These are phyloP conservation scores for Metschnikowia shivogae DNA, from an alignment of 805 yeast genomes.

Conservation along the genomic window DNA sequence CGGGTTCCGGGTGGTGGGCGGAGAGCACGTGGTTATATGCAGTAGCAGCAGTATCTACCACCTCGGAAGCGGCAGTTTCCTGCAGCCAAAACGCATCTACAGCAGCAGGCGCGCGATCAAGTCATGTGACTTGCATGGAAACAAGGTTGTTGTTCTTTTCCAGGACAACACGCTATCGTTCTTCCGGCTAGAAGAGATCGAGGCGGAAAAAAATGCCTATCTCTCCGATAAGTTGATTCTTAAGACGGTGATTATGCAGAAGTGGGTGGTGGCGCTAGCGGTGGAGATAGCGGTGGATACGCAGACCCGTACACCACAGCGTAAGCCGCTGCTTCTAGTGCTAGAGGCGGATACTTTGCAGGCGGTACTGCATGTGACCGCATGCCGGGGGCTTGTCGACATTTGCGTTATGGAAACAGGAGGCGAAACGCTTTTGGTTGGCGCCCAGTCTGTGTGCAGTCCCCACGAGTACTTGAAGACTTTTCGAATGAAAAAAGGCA, in stretches of 20 bases:
- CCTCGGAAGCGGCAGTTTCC: neutral
- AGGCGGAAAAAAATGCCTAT: neutral
- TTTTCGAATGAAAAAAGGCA: slow-evolving; percentile 4
- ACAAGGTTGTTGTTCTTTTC: slow-evolving; percentile 5
- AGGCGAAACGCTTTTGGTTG: slow-evolving; percentile 5
- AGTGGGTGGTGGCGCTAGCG: slow-evolving; percentile 7
- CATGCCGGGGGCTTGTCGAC: slow-evolving; percentile 2
- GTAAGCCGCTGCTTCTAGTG: slow-evolving; percentile 4
- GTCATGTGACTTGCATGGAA: neutral
- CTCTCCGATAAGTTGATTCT: slow-evolving; percentile 6
- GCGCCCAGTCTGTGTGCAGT: slow-evolving; percentile 2
- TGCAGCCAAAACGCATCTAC: slow-evolving; percentile 1
- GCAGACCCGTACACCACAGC: slow-evolving; percentile 3
- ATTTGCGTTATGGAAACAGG: slow-evolving; percentile 4
- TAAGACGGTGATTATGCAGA: slow-evolving; percentile 1
- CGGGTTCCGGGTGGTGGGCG: neutral
- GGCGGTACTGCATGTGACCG: neutral
- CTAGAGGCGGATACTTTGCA: slow-evolving; percentile 6
- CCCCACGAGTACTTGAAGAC: slow-evolving; percentile 1
- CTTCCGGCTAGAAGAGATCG: neutral
- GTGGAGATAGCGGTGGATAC: slow-evolving; percentile 1
- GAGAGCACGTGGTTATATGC: neutral
- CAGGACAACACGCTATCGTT: slow-evolving; percentile 4
- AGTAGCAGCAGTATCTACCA: neutral
- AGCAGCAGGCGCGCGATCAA: neutral